These are phyloP conservation scores for Aspergillus pseudoviridinutans DNA, from an alignment of 2,329 filamentous ascomycete species.

Conservation along the genomic window DNA sequence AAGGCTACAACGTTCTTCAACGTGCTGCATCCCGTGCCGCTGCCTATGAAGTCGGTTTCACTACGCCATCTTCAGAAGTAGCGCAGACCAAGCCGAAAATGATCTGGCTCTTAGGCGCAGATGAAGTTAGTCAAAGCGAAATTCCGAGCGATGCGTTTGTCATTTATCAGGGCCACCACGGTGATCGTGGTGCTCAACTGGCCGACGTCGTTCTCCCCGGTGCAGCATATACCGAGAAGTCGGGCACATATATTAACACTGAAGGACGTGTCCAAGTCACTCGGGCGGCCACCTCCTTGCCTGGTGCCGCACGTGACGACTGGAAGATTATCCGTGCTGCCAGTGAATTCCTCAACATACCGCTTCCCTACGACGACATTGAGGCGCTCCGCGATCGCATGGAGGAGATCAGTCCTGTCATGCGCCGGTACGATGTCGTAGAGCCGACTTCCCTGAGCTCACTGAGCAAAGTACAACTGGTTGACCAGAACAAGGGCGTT, in stretches of 20 bases:
- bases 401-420: constrained; percentile 87
- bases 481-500: constrained; percentile 90
- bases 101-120: constrained; percentile 91
- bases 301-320: constrained; percentile 87
- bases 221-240: constrained; percentile 95
- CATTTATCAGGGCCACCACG: constrained; percentile 97
- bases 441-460: constrained; percentile 71
- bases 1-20: constrained; percentile 96
- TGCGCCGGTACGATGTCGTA: constrained; percentile 85
- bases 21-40: constrained; percentile 86
- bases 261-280: constrained; percentile 95
- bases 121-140: constrained; percentile 79
- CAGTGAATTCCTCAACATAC: constrained; percentile 82
- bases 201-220: constrained; percentile 92
- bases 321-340: constrained; percentile 98
- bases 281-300: constrained; percentile 80
- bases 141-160: constrained; percentile 96
- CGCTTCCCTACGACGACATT: constrained; percentile 90
- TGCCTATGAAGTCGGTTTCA: constrained; percentile 94
- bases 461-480: constrained; percentile 88
- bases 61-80: constrained; percentile 74
- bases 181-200: constrained; percentile 86
- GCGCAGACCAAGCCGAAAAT: constrained; percentile 88
- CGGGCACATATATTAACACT: constrained; percentile 94
- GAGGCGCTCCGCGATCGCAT: constrained; percentile 86